These are phyloP conservation scores for Phyllosticta citrichinensis DNA, from an alignment of 2,329 filamentous ascomycete genomes.

Conservation along the genomic window DNA sequence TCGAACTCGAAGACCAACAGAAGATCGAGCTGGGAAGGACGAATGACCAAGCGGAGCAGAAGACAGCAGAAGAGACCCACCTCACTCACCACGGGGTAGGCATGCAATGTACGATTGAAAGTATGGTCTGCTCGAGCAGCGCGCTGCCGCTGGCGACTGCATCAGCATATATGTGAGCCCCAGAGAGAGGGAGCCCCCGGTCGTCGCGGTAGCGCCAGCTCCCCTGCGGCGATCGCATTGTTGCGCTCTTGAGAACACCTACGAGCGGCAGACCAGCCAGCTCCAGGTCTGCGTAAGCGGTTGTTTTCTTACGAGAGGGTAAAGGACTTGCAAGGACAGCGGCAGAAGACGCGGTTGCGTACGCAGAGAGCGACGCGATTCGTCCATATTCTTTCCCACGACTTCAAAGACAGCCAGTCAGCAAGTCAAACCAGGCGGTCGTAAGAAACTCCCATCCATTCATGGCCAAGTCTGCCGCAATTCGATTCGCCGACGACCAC, in stretches of 20 bases:
- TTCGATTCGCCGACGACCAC: neutral
- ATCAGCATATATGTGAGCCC: neutral
- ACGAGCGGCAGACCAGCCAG: neutral
- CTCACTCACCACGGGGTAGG: neutral
- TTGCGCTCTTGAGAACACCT: neutral
- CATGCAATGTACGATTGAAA: neutral
- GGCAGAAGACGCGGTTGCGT: neutral
- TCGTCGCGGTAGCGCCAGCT: neutral
- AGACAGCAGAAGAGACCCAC: neutral
- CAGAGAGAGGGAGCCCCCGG: neutral
- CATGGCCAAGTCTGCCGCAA: neutral
- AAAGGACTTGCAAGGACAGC: neutral
- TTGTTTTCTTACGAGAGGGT: neutral
- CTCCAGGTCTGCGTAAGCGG: neutral
- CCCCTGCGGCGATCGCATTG: neutral
- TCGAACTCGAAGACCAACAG: neutral
- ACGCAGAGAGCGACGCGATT: neutral
- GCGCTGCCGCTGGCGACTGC: neutral
- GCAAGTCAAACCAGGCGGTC: neutral
- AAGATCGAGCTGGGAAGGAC: neutral
- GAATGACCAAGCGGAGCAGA: neutral
- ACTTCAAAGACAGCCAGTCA: neutral
- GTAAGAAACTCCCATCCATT: neutral
- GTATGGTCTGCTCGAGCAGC: neutral
- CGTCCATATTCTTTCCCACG: neutral